Percentiles rank a stretch among this genome's conserved stretches.
phyloP scores from a whole-genome alignment of 345 rosid genomes.

The Euclidium syriacum region DNA sequence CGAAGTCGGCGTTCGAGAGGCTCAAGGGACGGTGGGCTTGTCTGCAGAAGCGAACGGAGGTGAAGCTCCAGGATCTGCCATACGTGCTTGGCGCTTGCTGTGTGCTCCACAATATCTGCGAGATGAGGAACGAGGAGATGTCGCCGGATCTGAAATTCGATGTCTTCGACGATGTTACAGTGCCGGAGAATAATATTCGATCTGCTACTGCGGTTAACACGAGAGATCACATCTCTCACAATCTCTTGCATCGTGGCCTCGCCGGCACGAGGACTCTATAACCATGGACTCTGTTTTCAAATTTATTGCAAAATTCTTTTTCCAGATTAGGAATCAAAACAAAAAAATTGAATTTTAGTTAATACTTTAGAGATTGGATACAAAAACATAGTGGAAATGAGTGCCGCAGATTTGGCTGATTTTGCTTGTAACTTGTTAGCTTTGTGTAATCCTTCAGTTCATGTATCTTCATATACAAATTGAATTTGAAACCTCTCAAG shows the following conservation, averaged over 20 bases:
- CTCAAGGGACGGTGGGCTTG: slow-evolving; percentile 75
- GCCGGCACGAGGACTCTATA: slow-evolving; percentile 42
- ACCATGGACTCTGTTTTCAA: neutral
- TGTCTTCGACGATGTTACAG: slow-evolving; percentile 57
- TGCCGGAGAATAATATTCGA: slow-evolving; percentile 52
- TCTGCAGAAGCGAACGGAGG: slow-evolving; percentile 74
- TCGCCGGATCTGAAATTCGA: slow-evolving; percentile 42
- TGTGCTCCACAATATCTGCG: slow-evolving; percentile 74
- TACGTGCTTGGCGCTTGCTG: slow-evolving; percentile 84
- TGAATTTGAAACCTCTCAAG: neutral
- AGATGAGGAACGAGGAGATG: slow-evolving; percentile 60
- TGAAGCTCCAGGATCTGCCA: slow-evolving; percentile 73
- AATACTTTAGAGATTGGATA: slow-evolving; percentile 7
- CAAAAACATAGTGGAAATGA: slow-evolving; percentile 3
- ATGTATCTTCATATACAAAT: slow-evolving; percentile 8
- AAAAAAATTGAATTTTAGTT: neutral
- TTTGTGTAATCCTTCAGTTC: slow-evolving; percentile 17
- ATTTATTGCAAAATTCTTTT: slow-evolving; percentile 30
- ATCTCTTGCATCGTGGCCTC: slow-evolving; percentile 66
- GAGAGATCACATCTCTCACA: slow-evolving; percentile 71
- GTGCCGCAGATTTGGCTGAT: slow-evolving; percentile 3
- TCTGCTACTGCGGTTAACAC: slow-evolving; percentile 41
- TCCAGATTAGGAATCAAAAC: slow-evolving; percentile 22
- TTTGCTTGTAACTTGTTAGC: slow-evolving; percentile 3
- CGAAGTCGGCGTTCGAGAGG: slow-evolving; percentile 49